Percentiles rank a stretch among this genome's conserved stretches.
These are phyloP conservation scores for Sanguinoderma infundibulare DNA, from an alignment of 1,284 basidiomycete species.

Conservation along the genomic window DNA sequence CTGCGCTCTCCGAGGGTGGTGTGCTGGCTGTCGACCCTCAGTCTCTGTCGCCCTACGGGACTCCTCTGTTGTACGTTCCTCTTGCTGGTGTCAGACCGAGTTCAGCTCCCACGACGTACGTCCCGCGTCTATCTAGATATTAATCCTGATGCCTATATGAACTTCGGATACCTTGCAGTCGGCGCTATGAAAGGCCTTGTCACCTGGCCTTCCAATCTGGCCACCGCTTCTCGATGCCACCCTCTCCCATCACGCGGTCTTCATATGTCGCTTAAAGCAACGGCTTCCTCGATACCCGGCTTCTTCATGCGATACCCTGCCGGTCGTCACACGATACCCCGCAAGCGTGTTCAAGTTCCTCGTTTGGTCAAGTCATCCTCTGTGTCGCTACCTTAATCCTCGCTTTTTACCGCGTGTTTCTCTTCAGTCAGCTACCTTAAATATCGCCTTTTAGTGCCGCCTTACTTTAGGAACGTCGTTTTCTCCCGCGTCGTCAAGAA, in stretches of 20 bases:
- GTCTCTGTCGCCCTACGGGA: constrained; percentile 24
- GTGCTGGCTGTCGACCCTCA: constrained; percentile 27
- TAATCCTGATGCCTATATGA: neutral
- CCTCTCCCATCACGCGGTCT: constrained; percentile 25
- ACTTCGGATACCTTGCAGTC: constrained; percentile 7
- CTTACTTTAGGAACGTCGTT: neutral
- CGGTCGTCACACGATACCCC: constrained; percentile 2
- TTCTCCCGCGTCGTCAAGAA: neutral
- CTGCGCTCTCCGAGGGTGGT: constrained; percentile 24
- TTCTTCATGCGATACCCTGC: constrained; percentile 6
- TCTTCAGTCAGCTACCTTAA: too few species aligned
- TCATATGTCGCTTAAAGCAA: constrained; percentile 19
- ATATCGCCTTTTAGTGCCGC: constrained; percentile 9
- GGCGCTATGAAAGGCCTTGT: constrained; percentile 19
- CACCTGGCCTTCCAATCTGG: constrained; percentile 20
- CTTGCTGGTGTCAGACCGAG: constrained; percentile 27
- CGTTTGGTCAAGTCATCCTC: neutral
- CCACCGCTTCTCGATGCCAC: constrained; percentile 27
- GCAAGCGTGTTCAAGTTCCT: constrained; percentile 5
- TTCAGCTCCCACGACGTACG: constrained; percentile 35
- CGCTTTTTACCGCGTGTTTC: too few species aligned
- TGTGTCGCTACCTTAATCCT: constrained; percentile 1
- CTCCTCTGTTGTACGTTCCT: constrained; percentile 29
- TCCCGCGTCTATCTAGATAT: neutral
- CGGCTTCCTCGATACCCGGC: neutral